Conservation (phyloP, 805 yeast species). For the Candida rishiriensis region DNA sequence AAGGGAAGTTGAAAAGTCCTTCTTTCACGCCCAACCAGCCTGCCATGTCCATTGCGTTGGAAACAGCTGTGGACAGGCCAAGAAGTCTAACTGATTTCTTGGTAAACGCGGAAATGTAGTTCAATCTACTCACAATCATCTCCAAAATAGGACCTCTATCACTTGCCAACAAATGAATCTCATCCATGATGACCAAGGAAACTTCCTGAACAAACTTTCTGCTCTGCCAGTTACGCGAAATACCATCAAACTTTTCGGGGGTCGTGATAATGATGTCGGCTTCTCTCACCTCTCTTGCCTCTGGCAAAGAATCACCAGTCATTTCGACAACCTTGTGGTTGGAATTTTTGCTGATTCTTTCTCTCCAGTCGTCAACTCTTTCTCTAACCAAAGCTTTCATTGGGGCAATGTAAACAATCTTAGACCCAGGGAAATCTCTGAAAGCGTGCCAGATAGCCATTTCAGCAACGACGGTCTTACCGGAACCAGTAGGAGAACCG, state of each 20-base stretch:
- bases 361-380: slow-evolving; percentile 77
- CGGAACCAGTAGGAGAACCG: slow-evolving; percentile 99
- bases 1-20: slow-evolving; percentile 77
- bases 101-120: slow-evolving; percentile 59
- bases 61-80: slow-evolving; percentile 83
- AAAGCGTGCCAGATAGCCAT: slow-evolving; percentile 97
- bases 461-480: slow-evolving; percentile 96
- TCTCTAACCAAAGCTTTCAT: slow-evolving; percentile 86
- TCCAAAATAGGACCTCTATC: slow-evolving; percentile 85
- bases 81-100: slow-evolving; percentile 57
- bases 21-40: slow-evolving; percentile 74
- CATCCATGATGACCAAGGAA: slow-evolving; percentile 79
- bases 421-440: slow-evolving; percentile 71
- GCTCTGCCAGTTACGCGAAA: slow-evolving; percentile 81
- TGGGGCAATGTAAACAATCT: slow-evolving; percentile 82
- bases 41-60: slow-evolving; percentile 83
- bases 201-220: slow-evolving; percentile 71
- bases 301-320: slow-evolving; percentile 81
- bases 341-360: slow-evolving; percentile 44
- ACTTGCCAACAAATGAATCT: slow-evolving; percentile 76
- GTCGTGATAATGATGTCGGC: slow-evolving; percentile 80
- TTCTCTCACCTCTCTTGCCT: slow-evolving; percentile 55
- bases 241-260: slow-evolving; percentile 85
- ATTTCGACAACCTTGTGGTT: slow-evolving; percentile 60
- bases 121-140: slow-evolving; percentile 87